These are phyloP conservation scores for Cryptosporidium sp. DNA, from an alignment of 169 alveolate species.

Conservation along the genomic window DNA sequence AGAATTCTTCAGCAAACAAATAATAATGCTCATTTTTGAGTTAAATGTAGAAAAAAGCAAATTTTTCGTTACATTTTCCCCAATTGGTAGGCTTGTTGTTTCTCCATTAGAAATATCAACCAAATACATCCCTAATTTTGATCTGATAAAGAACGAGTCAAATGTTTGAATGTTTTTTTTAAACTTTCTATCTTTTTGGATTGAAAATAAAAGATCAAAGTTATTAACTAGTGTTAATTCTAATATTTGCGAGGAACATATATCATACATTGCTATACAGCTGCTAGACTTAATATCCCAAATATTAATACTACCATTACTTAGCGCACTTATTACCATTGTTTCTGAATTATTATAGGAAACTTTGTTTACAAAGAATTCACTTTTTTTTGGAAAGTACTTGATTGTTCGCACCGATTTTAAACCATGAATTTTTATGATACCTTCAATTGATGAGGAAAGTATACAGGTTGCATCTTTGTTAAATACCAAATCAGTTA, in stretches of 20 bases:
- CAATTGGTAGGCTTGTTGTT: neutral
- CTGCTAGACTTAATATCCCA: conserved; percentile 49
- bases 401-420: conserved; percentile 41
- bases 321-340: conserved; percentile 34
- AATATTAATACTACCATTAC: conserved; percentile 29
- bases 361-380: conserved; percentile 1
- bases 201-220: neutral
- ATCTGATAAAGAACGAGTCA: conserved; percentile 15
- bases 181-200: neutral
- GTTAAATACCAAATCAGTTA: conserved; percentile 34
- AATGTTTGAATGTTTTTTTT: conserved; percentile 14
- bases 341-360: conserved; percentile 50
- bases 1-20: conserved; percentile 1
- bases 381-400: conserved; percentile 26
- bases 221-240: conserved; percentile 5
- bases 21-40: neutral
- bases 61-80: neutral
- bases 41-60: neutral
- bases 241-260: conserved; percentile 20
- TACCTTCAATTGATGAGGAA: conserved; percentile 45
- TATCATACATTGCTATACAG: conserved; percentile 39
- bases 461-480: conserved; percentile 54
- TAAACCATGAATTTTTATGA: conserved; percentile 62
- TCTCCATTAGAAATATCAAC: conserved; percentile 53
- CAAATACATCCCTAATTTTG: conserved; percentile 17